phyloP scores from a whole-genome alignment of 139 green algal species.

The Micractinium conductrix region DNA sequence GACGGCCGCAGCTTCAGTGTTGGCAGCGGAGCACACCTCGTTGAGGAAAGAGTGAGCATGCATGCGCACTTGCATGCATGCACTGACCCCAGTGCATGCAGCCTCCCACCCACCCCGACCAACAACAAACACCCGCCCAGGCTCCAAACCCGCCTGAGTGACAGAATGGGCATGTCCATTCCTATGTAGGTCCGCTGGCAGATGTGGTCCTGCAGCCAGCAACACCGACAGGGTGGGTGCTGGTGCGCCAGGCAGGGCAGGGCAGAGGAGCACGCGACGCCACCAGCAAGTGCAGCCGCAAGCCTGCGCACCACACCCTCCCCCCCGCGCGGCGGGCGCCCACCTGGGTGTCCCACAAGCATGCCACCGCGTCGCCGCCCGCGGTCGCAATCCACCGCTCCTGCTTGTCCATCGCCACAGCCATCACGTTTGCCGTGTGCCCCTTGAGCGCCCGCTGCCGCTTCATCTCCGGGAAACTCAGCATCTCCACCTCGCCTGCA shows the following conservation, averaged over 20 bases:
- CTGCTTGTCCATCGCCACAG: conserved; percentile 27
- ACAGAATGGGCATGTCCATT: conserved; percentile 39
- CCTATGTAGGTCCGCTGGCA: conserved; percentile 34
- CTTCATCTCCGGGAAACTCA: conserved; percentile 36
- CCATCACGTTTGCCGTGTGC: conserved; percentile 35
- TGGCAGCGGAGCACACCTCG: too few species aligned
- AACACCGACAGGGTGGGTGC: too few species aligned
- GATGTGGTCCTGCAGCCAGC: conserved; percentile 24
- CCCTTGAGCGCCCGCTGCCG: conserved; percentile 10
- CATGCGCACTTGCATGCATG: too few species aligned
- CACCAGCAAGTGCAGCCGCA: neutral
- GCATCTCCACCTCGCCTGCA: conserved; percentile 31
- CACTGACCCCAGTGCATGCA: too few species aligned
- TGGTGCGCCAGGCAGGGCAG: neutral
- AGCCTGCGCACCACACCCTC: neutral
- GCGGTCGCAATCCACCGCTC: conserved; percentile 42
- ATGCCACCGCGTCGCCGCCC: conserved; percentile 37
- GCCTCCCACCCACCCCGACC: too few species aligned
- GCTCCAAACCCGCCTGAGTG: too few species aligned
- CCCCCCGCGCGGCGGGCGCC: neutral
- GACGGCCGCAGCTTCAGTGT: too few species aligned
- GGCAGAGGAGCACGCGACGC: neutral
- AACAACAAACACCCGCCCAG: too few species aligned
- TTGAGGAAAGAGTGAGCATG: too few species aligned
- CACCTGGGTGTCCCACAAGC: conserved; percentile 42